A percentile compares a stretch with the other conserved stretches of the same genome.
Evolutionary conservation across 139 green algal genomes (phyloP).

Genomic region (Pedinophyceae sp.): DNA sequence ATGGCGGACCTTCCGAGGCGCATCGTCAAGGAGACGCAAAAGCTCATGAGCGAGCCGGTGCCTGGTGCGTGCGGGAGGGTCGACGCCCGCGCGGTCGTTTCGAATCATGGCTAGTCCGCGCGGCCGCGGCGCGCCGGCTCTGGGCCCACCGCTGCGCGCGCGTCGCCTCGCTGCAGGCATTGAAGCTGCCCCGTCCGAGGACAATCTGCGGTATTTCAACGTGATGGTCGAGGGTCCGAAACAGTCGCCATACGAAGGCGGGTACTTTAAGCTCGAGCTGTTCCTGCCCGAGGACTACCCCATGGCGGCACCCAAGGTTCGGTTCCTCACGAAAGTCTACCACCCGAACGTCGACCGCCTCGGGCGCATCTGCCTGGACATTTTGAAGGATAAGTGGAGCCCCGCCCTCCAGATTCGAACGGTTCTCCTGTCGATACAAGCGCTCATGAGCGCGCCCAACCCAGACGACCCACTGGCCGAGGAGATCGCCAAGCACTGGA

Average conservation of each 20-base stretch:
- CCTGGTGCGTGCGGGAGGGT: no score
- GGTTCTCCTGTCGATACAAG: conserved; percentile 72
- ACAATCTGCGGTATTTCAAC: conserved; percentile 97
- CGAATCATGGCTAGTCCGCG: no score
- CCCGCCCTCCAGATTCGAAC: conserved; percentile 73
- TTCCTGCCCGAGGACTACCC: conserved; percentile 98
- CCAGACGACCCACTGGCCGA: conserved; percentile 95
- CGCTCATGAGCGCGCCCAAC: conserved; percentile 89
- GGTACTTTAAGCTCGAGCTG: conserved; percentile 77
- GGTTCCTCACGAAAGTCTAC: conserved; percentile 98
- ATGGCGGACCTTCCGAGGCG: not conserved
- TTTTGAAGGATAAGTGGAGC: conserved; percentile 99
- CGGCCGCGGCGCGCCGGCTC: no score
- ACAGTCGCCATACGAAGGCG: conserved; percentile 86
- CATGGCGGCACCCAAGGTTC: conserved; percentile 95
- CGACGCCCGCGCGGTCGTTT: no score
- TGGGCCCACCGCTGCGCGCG: no score
- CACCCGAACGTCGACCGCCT: conserved; percentile 98
- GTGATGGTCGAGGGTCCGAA: conserved; percentile 88
- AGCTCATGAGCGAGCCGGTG: not conserved
- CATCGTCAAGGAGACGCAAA: not conserved
- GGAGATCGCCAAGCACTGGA: conserved; percentile 94
- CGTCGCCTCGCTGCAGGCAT: conserved; percentile 95
- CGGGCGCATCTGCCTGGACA: conserved; percentile 95
- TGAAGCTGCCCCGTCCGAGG: conserved; percentile 77